A percentile compares a stretch with the other conserved stretches of the same genome.
Evolutionary conservation across 768 basidiomycete genomes (phyloP).

Genomic region (Pleurotus giganteus): DNA sequence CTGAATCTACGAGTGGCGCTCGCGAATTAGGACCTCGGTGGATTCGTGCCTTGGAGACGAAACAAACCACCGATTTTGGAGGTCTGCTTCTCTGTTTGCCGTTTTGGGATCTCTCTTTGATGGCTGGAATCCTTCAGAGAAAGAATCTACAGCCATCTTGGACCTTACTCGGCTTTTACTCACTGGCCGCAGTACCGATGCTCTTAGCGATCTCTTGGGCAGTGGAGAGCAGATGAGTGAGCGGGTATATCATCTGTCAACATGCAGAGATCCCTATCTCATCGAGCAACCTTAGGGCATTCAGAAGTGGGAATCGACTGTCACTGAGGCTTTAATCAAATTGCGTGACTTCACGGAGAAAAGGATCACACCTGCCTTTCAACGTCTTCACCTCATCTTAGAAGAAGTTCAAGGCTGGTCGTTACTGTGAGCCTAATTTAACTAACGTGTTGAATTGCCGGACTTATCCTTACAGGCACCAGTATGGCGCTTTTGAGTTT

Average conservation of each 20-base stretch:
- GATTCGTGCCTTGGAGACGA: conserved; percentile 62
- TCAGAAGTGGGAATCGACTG: conserved; percentile 79
- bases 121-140: conserved; percentile 38
- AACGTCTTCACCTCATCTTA: conserved; percentile 72
- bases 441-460: not conserved
- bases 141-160: conserved; percentile 59
- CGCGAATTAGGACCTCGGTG: conserved; percentile 73
- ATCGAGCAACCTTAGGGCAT: conserved; percentile 52
- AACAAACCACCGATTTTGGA: conserved; percentile 64
- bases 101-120: conserved; percentile 8
- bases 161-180: conserved; percentile 71
- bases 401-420: conserved; percentile 83
- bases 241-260: conserved; percentile 46
- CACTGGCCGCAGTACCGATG: conserved; percentile 70
- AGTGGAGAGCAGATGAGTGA: conserved; percentile 82
- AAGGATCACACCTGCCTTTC: conserved; percentile 68
- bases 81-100: conserved; percentile 41
- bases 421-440: conserved; percentile 45
- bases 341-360: conserved; percentile 74
- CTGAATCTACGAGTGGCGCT: conserved; percentile 62
- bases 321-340: conserved; percentile 67
- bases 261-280: conserved; percentile 9
- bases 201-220: conserved; percentile 71
- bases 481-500: conserved; percentile 56
- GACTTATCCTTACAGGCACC: conserved; percentile 42